These are phyloP conservation scores for Fraxinus albicans DNA, from an alignment of 305 asterid genomes.

Conservation along the genomic window DNA sequence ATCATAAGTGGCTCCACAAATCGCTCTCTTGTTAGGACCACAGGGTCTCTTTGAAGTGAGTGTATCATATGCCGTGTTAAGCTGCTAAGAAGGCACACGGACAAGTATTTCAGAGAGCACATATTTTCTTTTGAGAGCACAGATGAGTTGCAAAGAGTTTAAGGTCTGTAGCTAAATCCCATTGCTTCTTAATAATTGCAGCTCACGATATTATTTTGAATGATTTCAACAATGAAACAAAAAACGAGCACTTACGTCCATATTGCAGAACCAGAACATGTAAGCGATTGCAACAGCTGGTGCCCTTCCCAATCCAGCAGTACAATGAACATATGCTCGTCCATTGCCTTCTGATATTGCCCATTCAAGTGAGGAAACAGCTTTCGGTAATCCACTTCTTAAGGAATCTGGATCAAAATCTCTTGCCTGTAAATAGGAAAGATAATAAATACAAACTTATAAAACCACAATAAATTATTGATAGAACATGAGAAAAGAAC, in stretches of 20 bases:
- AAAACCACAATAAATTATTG: neutral
- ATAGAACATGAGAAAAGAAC: neutral
- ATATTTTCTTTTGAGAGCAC: neutral
- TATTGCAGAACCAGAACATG: slow-evolving; percentile 84
- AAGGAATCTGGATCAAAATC: slow-evolving; percentile 95
- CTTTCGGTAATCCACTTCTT: slow-evolving; percentile 67
- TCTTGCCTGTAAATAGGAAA: slow-evolving; percentile 49
- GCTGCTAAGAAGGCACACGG: slow-evolving; percentile 40
- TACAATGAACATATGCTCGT: slow-evolving; percentile 79
- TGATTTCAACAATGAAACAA: neutral
- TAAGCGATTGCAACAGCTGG: slow-evolving; percentile 94
- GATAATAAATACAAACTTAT: neutral
- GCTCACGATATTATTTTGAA: neutral
- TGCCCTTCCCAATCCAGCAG: slow-evolving; percentile 95
- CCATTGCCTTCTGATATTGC: slow-evolving; percentile 82
- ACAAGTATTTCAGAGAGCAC: slow-evolving; percentile 6
- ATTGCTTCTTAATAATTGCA: neutral
- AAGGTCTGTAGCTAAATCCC: neutral
- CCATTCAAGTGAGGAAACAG: slow-evolving; percentile 72
- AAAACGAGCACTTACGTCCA: slow-evolving; percentile 50
- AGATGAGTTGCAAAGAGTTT: neutral
- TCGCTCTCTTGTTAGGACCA: slow-evolving; percentile 78
- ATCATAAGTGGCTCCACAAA: slow-evolving; percentile 85
- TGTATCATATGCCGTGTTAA: slow-evolving; percentile 55
- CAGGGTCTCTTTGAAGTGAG: slow-evolving; percentile 80